phyloP scores from a whole-genome alignment of 192 early-diverging fungal genomes.

The Mortierella antarctica region DNA sequence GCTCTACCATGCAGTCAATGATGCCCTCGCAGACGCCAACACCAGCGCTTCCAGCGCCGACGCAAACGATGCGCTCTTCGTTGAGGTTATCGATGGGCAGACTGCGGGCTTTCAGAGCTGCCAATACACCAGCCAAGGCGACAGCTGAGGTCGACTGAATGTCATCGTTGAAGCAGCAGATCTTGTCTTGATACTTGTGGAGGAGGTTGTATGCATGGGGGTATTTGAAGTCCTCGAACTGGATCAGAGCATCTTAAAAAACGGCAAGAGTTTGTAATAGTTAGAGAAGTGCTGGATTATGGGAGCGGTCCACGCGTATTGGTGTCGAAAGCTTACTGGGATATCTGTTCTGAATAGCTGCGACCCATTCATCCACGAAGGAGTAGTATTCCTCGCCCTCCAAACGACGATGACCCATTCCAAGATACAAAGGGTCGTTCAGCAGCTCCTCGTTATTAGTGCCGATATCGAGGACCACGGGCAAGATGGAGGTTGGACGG shows the following conservation, averaged over 20 bases:
- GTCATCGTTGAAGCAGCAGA: slow-evolving; percentile 95
- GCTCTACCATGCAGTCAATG: slow-evolving; percentile 80
- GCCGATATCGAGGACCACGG: slow-evolving; percentile 92
- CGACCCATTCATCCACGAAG: slow-evolving; percentile 66
- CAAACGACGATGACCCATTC: slow-evolving; percentile 75
- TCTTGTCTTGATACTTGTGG: slow-evolving; percentile 78
- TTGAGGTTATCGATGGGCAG: slow-evolving; percentile 62
- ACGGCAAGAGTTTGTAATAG: slow-evolving; percentile 17
- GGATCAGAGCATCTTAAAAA: slow-evolving; percentile 85
- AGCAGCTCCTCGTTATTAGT: slow-evolving; percentile 85
- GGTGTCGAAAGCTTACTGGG: slow-evolving; percentile 53
- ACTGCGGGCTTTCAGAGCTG: slow-evolving; percentile 72
- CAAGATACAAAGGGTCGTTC: slow-evolving; percentile 91
- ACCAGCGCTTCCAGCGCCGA: slow-evolving; percentile 94
- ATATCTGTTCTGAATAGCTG: slow-evolving; percentile 63
- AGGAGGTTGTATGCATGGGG: slow-evolving; percentile 82
- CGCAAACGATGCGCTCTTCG: slow-evolving; percentile 91
- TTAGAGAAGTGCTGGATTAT: neutral
- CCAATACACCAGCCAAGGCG: slow-evolving; percentile 93
- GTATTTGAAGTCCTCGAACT: slow-evolving; percentile 92
- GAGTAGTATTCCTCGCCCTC: slow-evolving; percentile 66
- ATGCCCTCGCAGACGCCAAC: slow-evolving; percentile 95
- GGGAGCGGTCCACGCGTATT: neutral
- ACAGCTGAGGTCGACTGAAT: slow-evolving; percentile 97
- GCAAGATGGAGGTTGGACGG: slow-evolving; percentile 86